Conservation (phyloP, 352 stramenopile genomes). For the Blastocystis sp. region DNA sequence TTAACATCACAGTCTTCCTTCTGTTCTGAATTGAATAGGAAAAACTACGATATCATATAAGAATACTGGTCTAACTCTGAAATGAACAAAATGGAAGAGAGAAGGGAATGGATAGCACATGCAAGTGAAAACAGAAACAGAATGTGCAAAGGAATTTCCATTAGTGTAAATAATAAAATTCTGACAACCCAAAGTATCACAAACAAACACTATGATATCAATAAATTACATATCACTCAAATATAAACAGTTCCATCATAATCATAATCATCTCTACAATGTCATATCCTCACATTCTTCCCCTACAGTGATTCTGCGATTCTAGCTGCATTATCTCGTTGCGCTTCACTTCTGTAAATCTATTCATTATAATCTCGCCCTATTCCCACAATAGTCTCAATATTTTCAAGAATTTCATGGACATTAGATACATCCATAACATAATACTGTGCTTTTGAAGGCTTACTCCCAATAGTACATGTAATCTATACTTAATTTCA, state of each 20-base stretch:
- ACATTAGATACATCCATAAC: conserved; percentile 94
- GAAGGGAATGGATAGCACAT: neutral
- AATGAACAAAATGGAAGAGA: neutral
- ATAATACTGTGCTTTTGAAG: conserved; percentile 91
- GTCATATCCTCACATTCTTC: neutral
- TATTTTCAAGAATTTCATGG: conserved; percentile 76
- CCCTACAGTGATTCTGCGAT: neutral
- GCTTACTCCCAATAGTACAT: conserved; percentile 95
- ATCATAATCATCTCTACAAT: conserved; percentile 16
- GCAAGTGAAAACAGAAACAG: conserved; percentile 15
- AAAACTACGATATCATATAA: too few relatives aligned
- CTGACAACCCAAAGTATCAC: too few relatives aligned
- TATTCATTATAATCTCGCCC: neutral
- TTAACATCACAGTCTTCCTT: neutral
- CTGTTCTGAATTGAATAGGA: too few relatives aligned
- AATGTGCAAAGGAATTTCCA: conserved; percentile 1
- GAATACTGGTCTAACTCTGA: neutral
- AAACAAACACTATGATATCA: conserved; percentile 36
- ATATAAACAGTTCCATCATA: conserved; percentile 27
- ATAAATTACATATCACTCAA: conserved; percentile 11
- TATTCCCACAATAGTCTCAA: neutral
- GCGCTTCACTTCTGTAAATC: conserved; percentile 10
- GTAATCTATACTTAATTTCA: conserved; percentile 81
- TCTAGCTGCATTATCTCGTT: neutral
- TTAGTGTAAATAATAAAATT: neutral